These are phyloP conservation scores for Blattamonas nauphoetae DNA, from an alignment of 78 protist genomes.

Conservation along the genomic window DNA sequence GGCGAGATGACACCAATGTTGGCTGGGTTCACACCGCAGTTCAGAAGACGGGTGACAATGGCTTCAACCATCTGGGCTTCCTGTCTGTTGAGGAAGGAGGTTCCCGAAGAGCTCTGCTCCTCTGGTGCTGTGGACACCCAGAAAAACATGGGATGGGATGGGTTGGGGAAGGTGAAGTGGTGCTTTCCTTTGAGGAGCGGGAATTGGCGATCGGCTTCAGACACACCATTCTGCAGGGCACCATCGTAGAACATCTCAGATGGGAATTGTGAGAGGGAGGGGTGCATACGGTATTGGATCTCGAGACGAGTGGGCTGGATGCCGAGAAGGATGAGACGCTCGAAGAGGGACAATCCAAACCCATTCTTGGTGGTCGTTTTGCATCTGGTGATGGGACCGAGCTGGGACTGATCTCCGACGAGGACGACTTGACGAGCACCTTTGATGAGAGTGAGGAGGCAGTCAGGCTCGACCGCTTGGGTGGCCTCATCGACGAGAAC, in stretches of 20 bases:
- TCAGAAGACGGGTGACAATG: conserved; percentile 72
- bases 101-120: conserved; percentile 85
- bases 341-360: conserved; percentile 87
- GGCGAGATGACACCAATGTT: conserved; percentile 99
- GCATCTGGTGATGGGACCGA: conserved; percentile 92
- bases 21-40: conserved; percentile 70
- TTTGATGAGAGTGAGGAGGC: conserved; percentile 82
- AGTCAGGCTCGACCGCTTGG: conserved; percentile 97
- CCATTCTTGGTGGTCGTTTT: conserved; percentile 91
- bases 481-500: conserved; percentile 95
- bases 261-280: conserved; percentile 86
- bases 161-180: conserved; percentile 84
- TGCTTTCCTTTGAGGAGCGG: background rate
- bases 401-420: conserved; percentile 90
- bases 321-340: conserved; percentile 84
- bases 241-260: conserved; percentile 97
- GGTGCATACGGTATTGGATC: conserved; percentile 99
- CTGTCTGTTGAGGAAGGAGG: conserved; percentile 92
- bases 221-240: conserved; percentile 90
- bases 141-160: conserved; percentile 88
- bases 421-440: conserved; percentile 84
- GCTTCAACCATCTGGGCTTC: conserved; percentile 91
- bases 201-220: conserved; percentile 54
- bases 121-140: conserved; percentile 76
- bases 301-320: conserved; percentile 83